Percentiles rank a stretch among this genome's conserved stretches.
Evolutionary conservation across 2,329 filamentous ascomycete genomes (phyloP).

Genomic region (Cytospora piceae): DNA sequence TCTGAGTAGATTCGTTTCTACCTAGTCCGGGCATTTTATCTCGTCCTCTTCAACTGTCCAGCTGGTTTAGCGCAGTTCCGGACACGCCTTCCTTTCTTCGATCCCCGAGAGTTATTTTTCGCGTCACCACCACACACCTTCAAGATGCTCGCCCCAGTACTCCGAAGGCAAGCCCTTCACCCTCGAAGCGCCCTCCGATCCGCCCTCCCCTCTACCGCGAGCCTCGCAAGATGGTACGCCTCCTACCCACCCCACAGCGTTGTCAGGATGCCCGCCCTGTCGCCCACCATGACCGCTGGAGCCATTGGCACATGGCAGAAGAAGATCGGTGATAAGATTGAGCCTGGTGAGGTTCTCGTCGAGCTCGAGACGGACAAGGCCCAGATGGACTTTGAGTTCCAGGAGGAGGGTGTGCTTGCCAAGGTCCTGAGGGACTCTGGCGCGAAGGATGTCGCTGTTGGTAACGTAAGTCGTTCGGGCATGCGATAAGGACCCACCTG

Average conservation of each 20-base stretch:
- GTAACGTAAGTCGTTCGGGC: constrained; percentile 72
- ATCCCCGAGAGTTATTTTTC: constrained; percentile 35
- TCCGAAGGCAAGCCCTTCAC: constrained; percentile 65
- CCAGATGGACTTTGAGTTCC: constrained; percentile 99
- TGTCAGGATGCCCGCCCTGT: constrained; percentile 97
- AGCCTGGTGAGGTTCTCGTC: constrained; percentile 91
- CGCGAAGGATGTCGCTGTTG: constrained; percentile 91
- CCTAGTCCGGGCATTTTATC: constrained; percentile 6
- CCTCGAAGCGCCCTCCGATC: constrained; percentile 54
- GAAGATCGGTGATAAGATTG: constrained; percentile 85
- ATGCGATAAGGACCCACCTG: constrained; percentile 10
- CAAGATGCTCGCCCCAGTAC: constrained; percentile 65
- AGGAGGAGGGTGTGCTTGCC: constrained; percentile 94
- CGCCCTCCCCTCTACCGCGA: constrained; percentile 55
- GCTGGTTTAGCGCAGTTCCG: constrained; percentile 30
- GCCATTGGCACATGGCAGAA: constrained; percentile 99
- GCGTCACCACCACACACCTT: constrained; percentile 26
- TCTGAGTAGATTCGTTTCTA: constrained; percentile 25
- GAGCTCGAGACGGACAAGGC: constrained; percentile 99
- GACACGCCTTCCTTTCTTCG: constrained; percentile 28
- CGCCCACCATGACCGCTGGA: constrained; percentile 94
- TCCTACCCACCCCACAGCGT: constrained; percentile 94
- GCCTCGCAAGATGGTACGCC: constrained; percentile 68
- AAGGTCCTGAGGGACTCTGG: constrained; percentile 93
- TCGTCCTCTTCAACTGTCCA: constrained; percentile 32